Percentiles rank a stretch among this genome's conserved stretches.
Conservation (phyloP, 306 rosid species). For the Coriaria nepalensis region DNA sequence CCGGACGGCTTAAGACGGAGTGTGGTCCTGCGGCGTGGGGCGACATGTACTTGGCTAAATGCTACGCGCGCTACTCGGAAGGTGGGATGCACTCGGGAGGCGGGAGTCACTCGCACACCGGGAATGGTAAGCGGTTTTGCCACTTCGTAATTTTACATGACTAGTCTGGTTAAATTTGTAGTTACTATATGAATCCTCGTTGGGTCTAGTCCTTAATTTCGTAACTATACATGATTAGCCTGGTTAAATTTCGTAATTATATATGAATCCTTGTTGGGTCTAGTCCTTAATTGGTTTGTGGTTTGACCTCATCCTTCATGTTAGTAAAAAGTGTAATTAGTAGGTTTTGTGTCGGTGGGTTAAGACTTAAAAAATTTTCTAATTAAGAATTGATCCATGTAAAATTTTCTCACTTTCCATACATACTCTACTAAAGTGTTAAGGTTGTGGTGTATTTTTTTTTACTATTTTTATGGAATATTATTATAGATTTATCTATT, state of each 20-base stretch:
- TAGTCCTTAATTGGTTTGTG: neutral
- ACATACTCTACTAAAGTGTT: no score
- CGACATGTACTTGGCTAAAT: conserved; percentile 61
- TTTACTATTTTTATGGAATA: no score
- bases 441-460: no score
- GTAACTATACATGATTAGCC: no score
- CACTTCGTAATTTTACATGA: conserved; percentile 14
- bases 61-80: conserved; percentile 64
- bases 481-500: no score
- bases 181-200: neutral
- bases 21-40: conserved; percentile 63
- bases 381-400: no score
- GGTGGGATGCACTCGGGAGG: conserved; percentile 22
- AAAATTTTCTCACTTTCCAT: no score
- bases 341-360: conserved; percentile 9
- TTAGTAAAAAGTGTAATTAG: neutral
- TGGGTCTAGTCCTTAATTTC: conserved; percentile 1
- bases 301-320: conserved; percentile 3
- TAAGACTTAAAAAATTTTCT: no score
- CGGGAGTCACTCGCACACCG: conserved; percentile 18
- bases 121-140: conserved; percentile 32
- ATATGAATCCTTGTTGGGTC: neutral
- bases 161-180: no score
- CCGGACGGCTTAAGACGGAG: conserved; percentile 52
- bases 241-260: neutral